These are phyloP conservation scores for Aspergillus sp. DNA, from an alignment of 2,329 filamentous ascomycete species.

Conservation along the genomic window DNA sequence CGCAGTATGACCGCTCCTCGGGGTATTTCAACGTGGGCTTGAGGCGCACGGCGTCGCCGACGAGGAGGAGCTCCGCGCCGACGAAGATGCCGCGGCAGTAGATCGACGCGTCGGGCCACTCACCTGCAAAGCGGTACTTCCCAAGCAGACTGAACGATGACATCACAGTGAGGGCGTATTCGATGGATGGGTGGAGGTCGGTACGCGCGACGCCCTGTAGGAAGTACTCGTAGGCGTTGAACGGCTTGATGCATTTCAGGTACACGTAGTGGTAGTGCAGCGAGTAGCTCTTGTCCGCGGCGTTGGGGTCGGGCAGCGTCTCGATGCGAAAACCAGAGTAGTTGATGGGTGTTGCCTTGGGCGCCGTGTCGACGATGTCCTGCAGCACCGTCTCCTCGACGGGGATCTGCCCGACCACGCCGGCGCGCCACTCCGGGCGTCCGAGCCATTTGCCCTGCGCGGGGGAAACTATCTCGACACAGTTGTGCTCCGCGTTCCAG, in stretches of 20 bases:
- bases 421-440: constrained; percentile 55
- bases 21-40: constrained; percentile 30
- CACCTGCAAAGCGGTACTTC: constrained; percentile 53
- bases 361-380: constrained; percentile 46
- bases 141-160: constrained; percentile 54
- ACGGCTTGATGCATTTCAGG: constrained; percentile 54
- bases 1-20: constrained; percentile 6
- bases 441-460: constrained; percentile 32
- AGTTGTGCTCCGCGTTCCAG: constrained; percentile 29
- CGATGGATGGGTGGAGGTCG: constrained; percentile 54
- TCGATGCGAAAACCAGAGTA: constrained; percentile 59
- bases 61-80: constrained; percentile 54
- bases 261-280: constrained; percentile 57
- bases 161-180: constrained; percentile 53
- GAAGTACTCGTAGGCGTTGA: constrained; percentile 54
- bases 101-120: constrained; percentile 55
- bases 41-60: constrained; percentile 57
- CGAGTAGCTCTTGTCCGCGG: constrained; percentile 50
- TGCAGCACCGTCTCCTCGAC: constrained; percentile 42
- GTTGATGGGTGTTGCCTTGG: constrained; percentile 44
- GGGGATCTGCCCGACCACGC: constrained; percentile 54
- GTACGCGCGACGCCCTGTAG: constrained; percentile 41
- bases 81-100: constrained; percentile 55
- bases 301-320: constrained; percentile 53
- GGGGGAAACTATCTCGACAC: constrained; percentile 34